These are phyloP conservation scores for Aspergillus costaricaensis DNA, from an alignment of 2,329 filamentous ascomycete species.

Conservation along the genomic window DNA sequence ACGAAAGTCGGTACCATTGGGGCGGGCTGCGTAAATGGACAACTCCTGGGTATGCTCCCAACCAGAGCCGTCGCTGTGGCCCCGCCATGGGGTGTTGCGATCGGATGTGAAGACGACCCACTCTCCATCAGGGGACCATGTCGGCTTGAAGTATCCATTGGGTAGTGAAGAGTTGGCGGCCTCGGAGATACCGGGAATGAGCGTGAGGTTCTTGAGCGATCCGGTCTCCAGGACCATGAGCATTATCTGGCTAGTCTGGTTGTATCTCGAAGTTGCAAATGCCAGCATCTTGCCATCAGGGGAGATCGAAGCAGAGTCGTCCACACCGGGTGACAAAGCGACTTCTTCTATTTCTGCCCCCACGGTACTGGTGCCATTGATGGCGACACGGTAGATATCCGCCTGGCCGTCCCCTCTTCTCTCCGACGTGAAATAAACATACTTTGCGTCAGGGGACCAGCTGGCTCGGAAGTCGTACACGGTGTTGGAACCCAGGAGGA, in stretches of 20 bases:
- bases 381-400: conserved; percentile 43
- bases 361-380: conserved; percentile 34
- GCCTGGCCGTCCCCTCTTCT: conserved; percentile 44
- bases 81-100: conserved; percentile 45
- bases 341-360: conserved; percentile 25
- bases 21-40: conserved; percentile 42
- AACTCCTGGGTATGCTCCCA: conserved; percentile 48
- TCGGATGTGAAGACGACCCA: conserved; percentile 48
- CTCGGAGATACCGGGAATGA: conserved; percentile 24
- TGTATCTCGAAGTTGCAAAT: conserved; percentile 41
- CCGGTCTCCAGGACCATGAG: conserved; percentile 41
- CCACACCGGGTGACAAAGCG: conserved; percentile 34
- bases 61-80: conserved; percentile 41
- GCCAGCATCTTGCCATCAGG: conserved; percentile 42
- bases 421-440: conserved; percentile 46
- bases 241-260: conserved; percentile 42
- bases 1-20: conserved; percentile 41
- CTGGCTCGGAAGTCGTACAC: conserved; percentile 44
- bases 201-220: conserved; percentile 38
- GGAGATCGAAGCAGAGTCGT: conserved; percentile 42
- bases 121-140: conserved; percentile 47
- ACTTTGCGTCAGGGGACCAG: conserved; percentile 44
- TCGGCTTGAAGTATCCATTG: conserved; percentile 43
- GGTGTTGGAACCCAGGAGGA: conserved; percentile 32
- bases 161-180: conserved; percentile 26